These are phyloP conservation scores for Hirschfeldia incana DNA, from an alignment of 345 rosid species.

Conservation along the genomic window DNA sequence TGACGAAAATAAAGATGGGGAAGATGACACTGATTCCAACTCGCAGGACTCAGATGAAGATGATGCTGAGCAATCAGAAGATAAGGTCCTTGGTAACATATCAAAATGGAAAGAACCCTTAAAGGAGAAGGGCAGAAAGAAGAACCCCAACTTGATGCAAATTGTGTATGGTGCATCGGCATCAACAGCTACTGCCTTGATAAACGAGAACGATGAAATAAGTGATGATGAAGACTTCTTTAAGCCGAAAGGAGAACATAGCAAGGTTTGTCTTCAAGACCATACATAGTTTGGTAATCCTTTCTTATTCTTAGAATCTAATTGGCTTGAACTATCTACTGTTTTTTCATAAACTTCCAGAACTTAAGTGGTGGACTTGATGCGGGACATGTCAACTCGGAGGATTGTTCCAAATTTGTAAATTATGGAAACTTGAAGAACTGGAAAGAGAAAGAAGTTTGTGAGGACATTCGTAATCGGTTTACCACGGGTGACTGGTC, in stretches of 20 bases:
- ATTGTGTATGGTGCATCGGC: slow-evolving; percentile 71
- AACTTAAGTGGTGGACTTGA: slow-evolving; percentile 47
- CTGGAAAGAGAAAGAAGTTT: slow-evolving; percentile 67
- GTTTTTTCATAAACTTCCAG: slow-evolving; percentile 45
- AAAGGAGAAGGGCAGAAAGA: slow-evolving; percentile 57
- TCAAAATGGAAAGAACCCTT: slow-evolving; percentile 85
- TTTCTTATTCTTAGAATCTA: neutral
- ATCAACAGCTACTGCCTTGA: slow-evolving; percentile 40
- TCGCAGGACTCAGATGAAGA: slow-evolving; percentile 1
- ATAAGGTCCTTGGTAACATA: slow-evolving; percentile 62
- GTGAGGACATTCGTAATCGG: slow-evolving; percentile 76
- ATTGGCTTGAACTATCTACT: neutral
- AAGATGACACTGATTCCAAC: neutral
- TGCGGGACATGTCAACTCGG: slow-evolving; percentile 46
- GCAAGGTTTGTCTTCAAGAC: slow-evolving; percentile 54
- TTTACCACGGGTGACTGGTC: slow-evolving; percentile 94
- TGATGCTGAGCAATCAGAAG: slow-evolving; percentile 27
- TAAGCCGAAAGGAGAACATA: slow-evolving; percentile 75
- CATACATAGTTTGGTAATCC: slow-evolving; percentile 1
- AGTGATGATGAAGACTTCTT: slow-evolving; percentile 73
- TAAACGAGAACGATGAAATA: slow-evolving; percentile 43
- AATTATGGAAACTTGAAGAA: slow-evolving; percentile 49
- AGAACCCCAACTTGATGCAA: slow-evolving; percentile 65
- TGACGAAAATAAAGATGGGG: slow-evolving; percentile 27
- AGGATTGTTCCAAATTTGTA: slow-evolving; percentile 77